phyloP scores from a whole-genome alignment of 257 asterid species.

The Solanum stenotomum region DNA sequence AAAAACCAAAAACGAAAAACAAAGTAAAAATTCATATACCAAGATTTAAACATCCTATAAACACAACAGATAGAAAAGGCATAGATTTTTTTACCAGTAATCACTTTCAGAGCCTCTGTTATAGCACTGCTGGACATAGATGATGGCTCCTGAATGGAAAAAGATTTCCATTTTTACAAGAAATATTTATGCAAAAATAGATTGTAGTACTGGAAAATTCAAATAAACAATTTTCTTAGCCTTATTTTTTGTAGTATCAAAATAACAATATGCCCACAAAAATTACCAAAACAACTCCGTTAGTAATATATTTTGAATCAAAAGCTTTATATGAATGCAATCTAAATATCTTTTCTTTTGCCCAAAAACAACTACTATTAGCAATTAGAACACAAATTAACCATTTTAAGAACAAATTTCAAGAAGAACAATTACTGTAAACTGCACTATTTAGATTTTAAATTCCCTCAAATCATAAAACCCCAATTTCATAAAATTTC shows the following conservation, averaged over 20 bases:
- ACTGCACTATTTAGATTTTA: too few relatives aligned
- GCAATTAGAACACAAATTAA: neutral
- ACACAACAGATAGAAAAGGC: neutral
- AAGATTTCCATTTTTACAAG: neutral
- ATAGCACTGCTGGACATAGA: constrained; percentile 20
- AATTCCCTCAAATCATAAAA: too few relatives aligned
- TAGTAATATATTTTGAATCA: neutral
- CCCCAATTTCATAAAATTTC: neutral
- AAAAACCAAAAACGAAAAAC: neutral
- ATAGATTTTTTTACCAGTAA: constrained; percentile 18
- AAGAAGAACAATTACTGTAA: too few relatives aligned
- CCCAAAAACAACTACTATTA: neutral
- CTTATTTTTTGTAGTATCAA: neutral
- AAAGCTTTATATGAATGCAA: neutral
- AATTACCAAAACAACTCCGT: neutral
- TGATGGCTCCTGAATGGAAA: constrained; percentile 26
- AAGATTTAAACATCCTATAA: neutral
- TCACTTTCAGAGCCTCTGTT: constrained; percentile 32
- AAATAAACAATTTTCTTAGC: neutral
- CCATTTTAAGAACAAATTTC: too few relatives aligned
- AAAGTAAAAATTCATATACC: neutral
- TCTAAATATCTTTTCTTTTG: neutral
- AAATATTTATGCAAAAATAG: neutral
- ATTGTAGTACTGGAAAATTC: neutral
- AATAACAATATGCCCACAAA: neutral